Base-by-base conservation (phyloP, 2,329 filamentous ascomycete genomes). In the Teratosphaeria gauchensis region DNA sequence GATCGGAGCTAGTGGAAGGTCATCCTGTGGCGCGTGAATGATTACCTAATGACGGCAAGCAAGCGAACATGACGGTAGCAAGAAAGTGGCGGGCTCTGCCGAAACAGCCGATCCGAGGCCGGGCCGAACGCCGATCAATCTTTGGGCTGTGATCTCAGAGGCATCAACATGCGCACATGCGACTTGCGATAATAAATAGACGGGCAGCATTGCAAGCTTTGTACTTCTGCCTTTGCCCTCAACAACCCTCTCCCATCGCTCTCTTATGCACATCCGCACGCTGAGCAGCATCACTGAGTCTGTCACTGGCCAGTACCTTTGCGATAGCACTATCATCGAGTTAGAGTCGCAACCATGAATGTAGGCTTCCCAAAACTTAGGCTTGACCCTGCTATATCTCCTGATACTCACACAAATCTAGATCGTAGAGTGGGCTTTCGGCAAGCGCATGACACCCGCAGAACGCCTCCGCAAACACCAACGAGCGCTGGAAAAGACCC, bases 391-490 rank as follows among this genome's bases (percentile, higher is more conserved):
- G 8, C 54, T 28, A 33, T 51, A 32, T 59, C 51, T 60, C 54
- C 28, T 31, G 21, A 11, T 8, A 7, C 52, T 5, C 1, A 4
- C 24, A 7, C 8, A 21, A 31, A 38, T 32, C n/a, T 68, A 96
- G 90, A 90, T 97, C 72, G 84, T 99, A 62, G 94, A 99, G 84
- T 99, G 94, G 92, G 92, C 92, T 46, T 99, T 99, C 72, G 94
- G 94, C 66, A 97, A 96, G 84, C 94, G 94, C 76, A 95, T 97
- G 84, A 99, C 94, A 80, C 92, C 94, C 3, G 90, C 91, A 28
- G 89, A 94, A 82, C 87, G 89, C 74, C 80, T 92, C 74, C 86
- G 89, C 75, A 92, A 92, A 81, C 95, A 99, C 76, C 94, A 97
- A 78, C 85, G 94, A 68, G 91, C 94, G 66, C 86, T 99, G 64